Base-by-base conservation (phyloP, 2,329 filamentous ascomycete species). In the Cryoendolithus antarcticus region DNA sequence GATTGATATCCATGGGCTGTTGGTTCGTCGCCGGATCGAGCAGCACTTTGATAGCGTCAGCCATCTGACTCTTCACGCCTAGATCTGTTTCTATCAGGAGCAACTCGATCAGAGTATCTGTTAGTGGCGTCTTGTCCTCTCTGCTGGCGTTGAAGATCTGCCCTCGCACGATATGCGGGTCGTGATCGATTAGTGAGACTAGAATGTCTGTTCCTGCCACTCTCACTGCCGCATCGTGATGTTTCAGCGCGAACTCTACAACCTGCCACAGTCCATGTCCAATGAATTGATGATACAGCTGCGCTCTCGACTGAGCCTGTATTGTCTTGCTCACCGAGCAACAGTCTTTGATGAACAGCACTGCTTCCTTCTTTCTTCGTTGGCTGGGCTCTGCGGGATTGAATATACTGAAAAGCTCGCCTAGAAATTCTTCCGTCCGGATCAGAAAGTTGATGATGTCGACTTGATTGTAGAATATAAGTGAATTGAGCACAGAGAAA, bases 381-480 rank as follows among this genome's bases (percentile, higher is more conserved):
- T 40, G 38, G 38, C 74, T 66, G 36, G 83, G 77, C 38, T 62
- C 58, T 43, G 77, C 75, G 15, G 77, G 68, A 0, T 76, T 66
- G 55, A 96, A 95, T 45, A 96, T 86, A 39, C 74, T 73, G 58
- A 96, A 98, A 3, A 96, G 71, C 45, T 95, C 85, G 48, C 77
- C 79, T 21, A 96, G 66, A 54, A 94, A 95, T 2, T 65, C 63
- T 1, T 68, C 68, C 52, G 94, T 94, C 19, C 71, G 72, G 60
- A 95, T 88, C n/a, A 98, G 71, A 62, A 96, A 85, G 55, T 89
- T 84, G 37, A 98, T 82, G 56, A 98, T 95, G 56, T 96, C 91
- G 52, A 96, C 88, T 65, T 98, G 91, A 64, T 96, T 91, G 71
- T 93, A 98, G 67, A 95, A 98, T 50, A 98, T 98, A 51, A 96